These are phyloP conservation scores for Aspergillus tubingensis DNA, from an alignment of 2,329 filamentous ascomycete genomes.

Conservation along the genomic window DNA sequence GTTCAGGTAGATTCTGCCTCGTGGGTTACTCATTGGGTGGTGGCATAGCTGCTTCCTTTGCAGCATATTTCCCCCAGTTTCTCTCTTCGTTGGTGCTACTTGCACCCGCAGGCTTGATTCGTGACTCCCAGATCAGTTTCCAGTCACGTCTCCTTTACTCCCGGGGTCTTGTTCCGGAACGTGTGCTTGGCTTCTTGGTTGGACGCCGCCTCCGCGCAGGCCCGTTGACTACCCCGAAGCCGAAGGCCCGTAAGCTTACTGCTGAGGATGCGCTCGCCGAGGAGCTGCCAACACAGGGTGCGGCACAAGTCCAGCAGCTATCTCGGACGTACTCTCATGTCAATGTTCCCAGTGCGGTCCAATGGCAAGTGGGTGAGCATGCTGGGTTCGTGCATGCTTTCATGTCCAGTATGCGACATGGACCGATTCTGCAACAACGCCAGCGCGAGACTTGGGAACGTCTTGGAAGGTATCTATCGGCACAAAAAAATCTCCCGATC, in stretches of 20 bases:
- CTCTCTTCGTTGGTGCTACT: constrained; percentile 72
- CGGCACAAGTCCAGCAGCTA: constrained; percentile 49
- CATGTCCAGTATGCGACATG: constrained; percentile 68
- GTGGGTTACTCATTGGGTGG: constrained; percentile 81
- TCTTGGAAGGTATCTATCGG: constrained; percentile 54
- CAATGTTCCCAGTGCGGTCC: constrained; percentile 63
- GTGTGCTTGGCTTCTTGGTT: constrained; percentile 56
- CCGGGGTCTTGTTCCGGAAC: constrained; percentile 60
- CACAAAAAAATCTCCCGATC: constrained; percentile 37
- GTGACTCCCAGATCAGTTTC: constrained; percentile 62
- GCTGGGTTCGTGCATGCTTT: constrained; percentile 69
- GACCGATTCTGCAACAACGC: constrained; percentile 65
- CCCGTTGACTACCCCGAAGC: constrained; percentile 37
- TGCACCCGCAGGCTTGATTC: constrained; percentile 75
- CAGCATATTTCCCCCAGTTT: constrained; percentile 67
- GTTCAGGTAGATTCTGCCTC: constrained; percentile 63
- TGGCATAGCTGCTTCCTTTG: constrained; percentile 69
- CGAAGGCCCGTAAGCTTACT: constrained; percentile 37
- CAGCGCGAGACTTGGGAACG: constrained; percentile 61
- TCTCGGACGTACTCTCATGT: constrained; percentile 55
- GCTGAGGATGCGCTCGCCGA: constrained; percentile 45
- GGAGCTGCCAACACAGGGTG: constrained; percentile 39
- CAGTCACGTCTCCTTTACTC: constrained; percentile 65
- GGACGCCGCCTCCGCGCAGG: constrained; percentile 52
- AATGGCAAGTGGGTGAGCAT: constrained; percentile 70